phyloP scores from a whole-genome alignment of 495 filamentous ascomycete genomes.

The Aspergillus steynii region DNA sequence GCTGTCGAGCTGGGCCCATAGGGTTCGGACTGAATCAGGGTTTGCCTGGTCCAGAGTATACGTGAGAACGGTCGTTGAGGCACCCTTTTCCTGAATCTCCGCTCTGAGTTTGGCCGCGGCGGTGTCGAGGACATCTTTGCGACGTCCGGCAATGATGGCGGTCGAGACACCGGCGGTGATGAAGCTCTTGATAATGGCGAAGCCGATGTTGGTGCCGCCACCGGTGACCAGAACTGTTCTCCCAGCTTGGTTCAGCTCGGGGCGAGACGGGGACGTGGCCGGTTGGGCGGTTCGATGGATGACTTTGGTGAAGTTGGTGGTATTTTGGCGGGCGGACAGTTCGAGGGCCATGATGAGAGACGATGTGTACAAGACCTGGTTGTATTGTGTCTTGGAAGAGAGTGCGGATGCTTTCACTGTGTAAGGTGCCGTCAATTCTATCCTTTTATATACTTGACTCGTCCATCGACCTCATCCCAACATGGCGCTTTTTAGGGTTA shows the following conservation, averaged over 20 bases:
- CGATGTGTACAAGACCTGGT: too few relatives aligned
- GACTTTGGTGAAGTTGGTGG: background rate
- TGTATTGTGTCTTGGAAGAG: too few relatives aligned
- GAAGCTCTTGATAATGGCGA: conserved; percentile 4
- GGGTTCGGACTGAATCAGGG: background rate
- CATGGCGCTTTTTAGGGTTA: too few relatives aligned
- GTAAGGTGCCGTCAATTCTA: too few relatives aligned
- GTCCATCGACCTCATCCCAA: too few relatives aligned
- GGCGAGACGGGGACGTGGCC: background rate
- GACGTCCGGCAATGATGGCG: conserved; percentile 1
- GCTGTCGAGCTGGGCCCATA: background rate
- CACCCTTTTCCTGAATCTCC: background rate
- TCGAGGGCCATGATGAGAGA: background rate
- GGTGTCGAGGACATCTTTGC: background rate
- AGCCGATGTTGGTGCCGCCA: background rate
- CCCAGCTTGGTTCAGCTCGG: conserved; percentile 9
- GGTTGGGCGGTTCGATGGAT: background rate
- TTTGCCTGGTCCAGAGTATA: background rate
- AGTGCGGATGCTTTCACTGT: too few relatives aligned
- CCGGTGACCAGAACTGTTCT: conserved; percentile 14
- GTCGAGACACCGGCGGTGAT: background rate
- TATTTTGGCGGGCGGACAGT: background rate
- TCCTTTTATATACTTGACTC: too few relatives aligned
- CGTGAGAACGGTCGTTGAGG: background rate
- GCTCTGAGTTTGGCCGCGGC: background rate